A percentile compares a stretch with the other conserved stretches of the same genome.
phyloP scores from a whole-genome alignment of 2,329 filamentous ascomycete species.

The Didymella lethalis region DNA sequence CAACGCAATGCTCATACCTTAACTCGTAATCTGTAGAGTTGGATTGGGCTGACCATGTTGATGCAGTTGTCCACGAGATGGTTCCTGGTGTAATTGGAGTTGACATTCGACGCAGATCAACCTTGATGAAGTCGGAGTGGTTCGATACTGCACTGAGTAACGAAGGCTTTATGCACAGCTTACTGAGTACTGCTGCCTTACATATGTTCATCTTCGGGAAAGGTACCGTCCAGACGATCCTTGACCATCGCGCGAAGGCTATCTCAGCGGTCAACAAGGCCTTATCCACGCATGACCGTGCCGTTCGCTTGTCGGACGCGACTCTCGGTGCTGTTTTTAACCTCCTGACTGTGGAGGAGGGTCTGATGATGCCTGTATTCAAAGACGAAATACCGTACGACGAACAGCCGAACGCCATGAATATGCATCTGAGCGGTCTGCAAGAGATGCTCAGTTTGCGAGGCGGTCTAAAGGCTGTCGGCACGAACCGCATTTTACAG shows the following conservation, averaged over 20 bases:
- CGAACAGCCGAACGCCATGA: conserved; percentile 43
- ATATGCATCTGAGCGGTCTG: conserved; percentile 46
- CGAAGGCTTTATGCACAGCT: conserved; percentile 50
- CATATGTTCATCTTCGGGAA: conserved; percentile 46
- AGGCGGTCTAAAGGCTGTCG: conserved; percentile 45
- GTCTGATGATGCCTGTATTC: conserved; percentile 37
- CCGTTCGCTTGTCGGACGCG: conserved; percentile 44
- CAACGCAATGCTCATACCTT: background rate
- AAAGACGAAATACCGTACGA: conserved; percentile 31
- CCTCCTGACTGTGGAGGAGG: conserved; percentile 48
- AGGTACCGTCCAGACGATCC: conserved; percentile 42
- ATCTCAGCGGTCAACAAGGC: conserved; percentile 46
- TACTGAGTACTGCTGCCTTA: conserved; percentile 47
- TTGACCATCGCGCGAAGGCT: conserved; percentile 46
- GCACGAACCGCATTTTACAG: conserved; percentile 50
- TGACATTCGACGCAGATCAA: conserved; percentile 46
- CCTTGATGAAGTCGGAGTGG: conserved; percentile 49
- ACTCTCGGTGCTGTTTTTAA: conserved; percentile 52
- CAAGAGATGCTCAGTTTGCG: conserved; percentile 47
- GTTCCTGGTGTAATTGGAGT: conserved; percentile 49
- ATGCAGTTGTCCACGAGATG: conserved; percentile 47
- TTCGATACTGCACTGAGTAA: conserved; percentile 47
- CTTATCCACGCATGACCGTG: conserved; percentile 38
- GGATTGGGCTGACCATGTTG: conserved; percentile 28
- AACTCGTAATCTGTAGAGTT: background rate